Evolutionary conservation across 345 rosid species (phyloP), one percentile per base, ranked within the genome.

Genomic region (Durio zibethinus): DNA sequence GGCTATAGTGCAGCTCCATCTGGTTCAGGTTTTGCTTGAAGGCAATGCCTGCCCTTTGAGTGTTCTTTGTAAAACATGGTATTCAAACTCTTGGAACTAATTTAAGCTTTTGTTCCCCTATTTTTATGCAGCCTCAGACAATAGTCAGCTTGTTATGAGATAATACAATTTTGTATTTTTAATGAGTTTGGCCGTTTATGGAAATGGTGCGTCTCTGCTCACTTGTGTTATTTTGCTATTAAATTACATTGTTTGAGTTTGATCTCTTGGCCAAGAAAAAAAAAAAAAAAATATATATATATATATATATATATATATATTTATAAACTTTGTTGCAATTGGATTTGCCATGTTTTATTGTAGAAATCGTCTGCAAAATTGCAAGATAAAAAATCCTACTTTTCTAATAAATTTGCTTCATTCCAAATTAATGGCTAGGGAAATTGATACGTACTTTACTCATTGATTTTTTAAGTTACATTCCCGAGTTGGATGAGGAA

Each of bases 11-110:
- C 85, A 69, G 86, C 87, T 23, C 89, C 87, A 57, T 79, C 89
- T 57, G 85, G 89, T 60, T 84, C 92, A 40, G 88, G 83, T 11
- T 77, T 88, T 14, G 75, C 90, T 83, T 91, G 84, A 91, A 82
- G 81, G 7, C 0, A 16, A 29, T 23, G 72, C 15, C 27, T 52
- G 66, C 8, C 66, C 10, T 15, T 53, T 38, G 20, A 27, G 5
- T 1, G 4, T 52, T 29, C 16, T 35, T 53, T 48, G 20, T 1
- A 47, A 45, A 68, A 68, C 11, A 5, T 25, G 25, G 38, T 6
- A 69, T 25, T 64, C 67, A 77, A 35, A 43, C 45, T 0, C 72
- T 9, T 20, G 2, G 62, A 43, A 79, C 1, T 40, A 20, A 33
- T 36, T 36, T 16, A 31, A 36, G 65, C 10, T 38, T 29, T 15